Evolutionary conservation across 2,329 filamentous ascomycete species (phyloP).

Genomic region (Xylariaceae sp.): DNA sequence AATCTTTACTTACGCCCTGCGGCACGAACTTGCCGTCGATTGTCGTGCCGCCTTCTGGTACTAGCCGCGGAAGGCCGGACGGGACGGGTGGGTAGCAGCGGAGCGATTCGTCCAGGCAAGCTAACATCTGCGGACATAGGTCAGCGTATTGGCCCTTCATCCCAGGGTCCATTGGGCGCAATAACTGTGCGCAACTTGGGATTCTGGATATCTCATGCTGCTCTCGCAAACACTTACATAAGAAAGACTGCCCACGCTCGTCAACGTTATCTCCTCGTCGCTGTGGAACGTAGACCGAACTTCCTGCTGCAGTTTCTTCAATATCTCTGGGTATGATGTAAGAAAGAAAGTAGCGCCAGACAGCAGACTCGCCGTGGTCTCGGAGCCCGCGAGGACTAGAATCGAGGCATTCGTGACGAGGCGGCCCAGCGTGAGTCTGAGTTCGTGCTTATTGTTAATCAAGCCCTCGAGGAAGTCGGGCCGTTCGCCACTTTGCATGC

Average conservation of each 20-base stretch:
- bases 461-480: conserved; percentile 34
- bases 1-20: conserved; percentile 21
- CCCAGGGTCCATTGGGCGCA: no score
- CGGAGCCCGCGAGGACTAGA: conserved; percentile 44
- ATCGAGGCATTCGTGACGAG: conserved; percentile 24
- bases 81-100: conserved; percentile 39
- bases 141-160: conserved; percentile 1
- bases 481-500: conserved; percentile 27
- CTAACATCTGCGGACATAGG: conserved; percentile 30
- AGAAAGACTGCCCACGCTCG: conserved; percentile 31
- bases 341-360: conserved; percentile 39
- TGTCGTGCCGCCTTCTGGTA: conserved; percentile 24
- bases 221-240: conserved; percentile 28
- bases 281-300: conserved; percentile 37
- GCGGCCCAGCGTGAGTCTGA: conserved; percentile 14
- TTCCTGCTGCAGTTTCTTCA: conserved; percentile 36
- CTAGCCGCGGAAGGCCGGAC: conserved; percentile 20
- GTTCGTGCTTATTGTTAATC: conserved; percentile 29
- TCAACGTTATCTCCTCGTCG: conserved; percentile 38
- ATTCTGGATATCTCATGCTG: no score
- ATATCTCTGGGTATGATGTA: conserved; percentile 33
- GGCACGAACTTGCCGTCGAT: conserved; percentile 27
- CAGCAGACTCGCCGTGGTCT: conserved; percentile 47
- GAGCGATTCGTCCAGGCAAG: conserved; percentile 40
- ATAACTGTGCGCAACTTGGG: no score